Conservation (phyloP, 768 basidiomycete genomes). For the Tephrocybe sp. region DNA sequence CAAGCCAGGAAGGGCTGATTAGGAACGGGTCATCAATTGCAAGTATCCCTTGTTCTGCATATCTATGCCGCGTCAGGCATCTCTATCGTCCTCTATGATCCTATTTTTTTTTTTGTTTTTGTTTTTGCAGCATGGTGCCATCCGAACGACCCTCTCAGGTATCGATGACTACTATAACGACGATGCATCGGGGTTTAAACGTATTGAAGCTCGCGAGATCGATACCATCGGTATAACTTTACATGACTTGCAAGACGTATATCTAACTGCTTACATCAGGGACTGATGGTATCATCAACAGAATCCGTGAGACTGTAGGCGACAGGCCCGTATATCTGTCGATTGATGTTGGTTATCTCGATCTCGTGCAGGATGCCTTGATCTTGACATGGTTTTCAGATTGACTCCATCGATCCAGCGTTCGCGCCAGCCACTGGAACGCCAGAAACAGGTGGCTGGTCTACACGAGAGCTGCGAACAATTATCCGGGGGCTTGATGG, state of each 20-base stretch:
- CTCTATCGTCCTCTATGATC: constrained; percentile 50
- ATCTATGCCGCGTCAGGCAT: constrained; percentile 15
- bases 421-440: constrained; percentile 85
- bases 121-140: constrained; percentile 73
- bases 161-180: constrained; percentile 77
- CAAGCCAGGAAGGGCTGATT: constrained; percentile 78
- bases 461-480: constrained; percentile 75
- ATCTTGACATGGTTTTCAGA: constrained; percentile 33
- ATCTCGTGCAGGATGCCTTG: neutral
- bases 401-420: constrained; percentile 77
- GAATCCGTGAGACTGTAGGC: constrained; percentile 78
- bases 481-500: constrained; percentile 77
- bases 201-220: constrained; percentile 83
- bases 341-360: constrained; percentile 54
- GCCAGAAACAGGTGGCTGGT: constrained; percentile 84
- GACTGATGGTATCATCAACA: constrained; percentile 72
- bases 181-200: constrained; percentile 73
- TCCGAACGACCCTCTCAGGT: constrained; percentile 79
- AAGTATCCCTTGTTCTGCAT: constrained; percentile 48
- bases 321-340: constrained; percentile 73
- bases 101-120: constrained; percentile 66
- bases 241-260: neutral
- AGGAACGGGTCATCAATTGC: constrained; percentile 77
- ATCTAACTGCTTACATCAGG: constrained; percentile 32
- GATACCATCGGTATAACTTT: constrained; percentile 61